Evolutionary conservation across 139 green algal species (phyloP), one percentile per base, ranked within the genome.

Genomic region (Monoraphidium neglectum): DNA sequence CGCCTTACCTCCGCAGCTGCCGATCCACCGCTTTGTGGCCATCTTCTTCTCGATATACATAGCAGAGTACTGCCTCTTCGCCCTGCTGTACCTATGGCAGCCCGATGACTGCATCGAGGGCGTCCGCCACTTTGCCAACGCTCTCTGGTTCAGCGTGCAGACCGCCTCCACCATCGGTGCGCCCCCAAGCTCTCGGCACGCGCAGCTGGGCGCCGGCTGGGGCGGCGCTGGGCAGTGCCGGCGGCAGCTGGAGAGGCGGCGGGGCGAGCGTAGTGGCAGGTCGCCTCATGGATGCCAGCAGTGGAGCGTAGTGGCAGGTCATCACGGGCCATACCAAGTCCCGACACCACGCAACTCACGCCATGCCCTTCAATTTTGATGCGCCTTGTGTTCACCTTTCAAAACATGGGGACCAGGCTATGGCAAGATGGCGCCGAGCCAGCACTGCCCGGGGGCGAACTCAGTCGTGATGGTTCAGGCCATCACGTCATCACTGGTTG

Each of bases 91-190:
- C 60, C 43, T 71, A 28, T 78, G 40, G 40, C 60, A 71, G 56
- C 72, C 72, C 18, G 35, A 78, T 30, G 18, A 70, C 28, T 78
- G 72, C 43, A 71, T 78, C n/a, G 59, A 59, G 4, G 49, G 56
- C 60, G 63, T 78, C 16, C n/a, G 56, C 26, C 28, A 78, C 40
- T 35, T 78, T 4, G 47, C 49, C 37, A 28, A 56, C 23, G 59
- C 72, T 6, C 72, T 78, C 40, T 78, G 60, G 59, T 71, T 78
- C 32, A 54, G 28, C 12, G 43, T 70, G 15, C 72, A 70, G 40
- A 61, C 49, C 38, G 72, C 72, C 60, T 43, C 60, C 67, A 78
- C 72, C 40, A 70, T 78, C 35, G 72, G 68, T 68, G 62, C 32
- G 62, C 35, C 12, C n/a, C n/a, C n/a, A n/a, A n/a, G n/a, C n/a